Percentiles rank a stretch among this genome's conserved stretches.
Evolutionary conservation across 371 early-diverging fungal species (phyloP).

Genomic region (Mucor circinelloides): DNA sequence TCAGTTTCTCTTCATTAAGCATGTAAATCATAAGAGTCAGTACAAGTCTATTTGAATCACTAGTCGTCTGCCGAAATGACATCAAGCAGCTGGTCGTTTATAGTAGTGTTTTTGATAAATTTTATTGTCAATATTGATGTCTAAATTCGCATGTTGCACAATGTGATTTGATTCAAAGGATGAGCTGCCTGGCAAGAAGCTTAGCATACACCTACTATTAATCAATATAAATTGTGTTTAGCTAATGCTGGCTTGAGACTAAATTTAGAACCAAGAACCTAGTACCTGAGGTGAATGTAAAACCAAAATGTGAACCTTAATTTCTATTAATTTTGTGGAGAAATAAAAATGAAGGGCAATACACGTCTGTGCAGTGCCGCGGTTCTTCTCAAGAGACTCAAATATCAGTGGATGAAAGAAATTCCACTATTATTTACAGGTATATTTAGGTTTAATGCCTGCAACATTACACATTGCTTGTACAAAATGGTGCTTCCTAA

Average conservation of each 20-base stretch:
- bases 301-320: neutral
- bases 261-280: neutral
- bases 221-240: neutral
- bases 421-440: neutral
- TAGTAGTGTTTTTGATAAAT: neutral
- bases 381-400: neutral
- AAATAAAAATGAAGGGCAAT: constrained; percentile 1
- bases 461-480: neutral
- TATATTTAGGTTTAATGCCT: neutral
- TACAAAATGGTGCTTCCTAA: neutral
- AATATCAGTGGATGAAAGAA: neutral
- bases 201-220: neutral
- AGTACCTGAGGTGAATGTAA: neutral
- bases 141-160: neutral
- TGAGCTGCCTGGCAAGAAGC: neutral
- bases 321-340: neutral
- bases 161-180: neutral
- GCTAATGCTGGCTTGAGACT: neutral
- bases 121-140: neutral
- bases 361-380: constrained; percentile 14
- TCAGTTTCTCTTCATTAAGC: too few species aligned
- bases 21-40: too few species aligned
- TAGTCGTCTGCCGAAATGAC: too few species aligned
- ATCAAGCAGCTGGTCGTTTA: neutral
- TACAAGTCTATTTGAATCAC: too few species aligned